Conservation (phyloP, 805 yeast species). For the Wickerhamiella bombiphila region DNA sequence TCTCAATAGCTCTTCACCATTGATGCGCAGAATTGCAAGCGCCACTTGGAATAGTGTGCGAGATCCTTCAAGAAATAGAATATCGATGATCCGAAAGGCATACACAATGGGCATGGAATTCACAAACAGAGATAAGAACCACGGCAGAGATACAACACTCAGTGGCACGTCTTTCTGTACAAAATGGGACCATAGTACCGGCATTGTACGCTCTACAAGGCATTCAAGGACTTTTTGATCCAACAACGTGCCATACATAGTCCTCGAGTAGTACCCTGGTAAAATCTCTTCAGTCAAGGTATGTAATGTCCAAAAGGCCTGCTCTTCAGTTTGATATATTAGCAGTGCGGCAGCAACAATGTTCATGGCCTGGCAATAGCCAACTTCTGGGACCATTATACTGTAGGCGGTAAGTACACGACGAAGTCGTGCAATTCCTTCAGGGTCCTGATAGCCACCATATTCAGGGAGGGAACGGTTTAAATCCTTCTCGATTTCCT, state of each 20-base stretch:
- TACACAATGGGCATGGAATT: conserved; percentile 89
- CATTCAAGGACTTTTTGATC: conserved; percentile 92
- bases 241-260: conserved; percentile 91
- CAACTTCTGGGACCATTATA: conserved; percentile 94
- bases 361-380: conserved; percentile 98
- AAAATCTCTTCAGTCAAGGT: conserved; percentile 69
- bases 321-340: conserved; percentile 76
- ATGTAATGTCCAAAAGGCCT: conserved; percentile 86
- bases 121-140: conserved; percentile 84
- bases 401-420: conserved; percentile 87
- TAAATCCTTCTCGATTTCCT: conserved; percentile 91
- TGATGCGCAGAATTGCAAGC: conserved; percentile 72
- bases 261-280: conserved; percentile 92
- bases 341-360: conserved; percentile 44
- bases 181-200: conserved; percentile 74
- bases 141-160: conserved; percentile 84
- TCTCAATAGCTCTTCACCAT: conserved; percentile 66
- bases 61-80: conserved; percentile 80
- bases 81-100: conserved; percentile 84
- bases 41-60: conserved; percentile 85
- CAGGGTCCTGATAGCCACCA: conserved; percentile 75
- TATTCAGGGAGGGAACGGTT: conserved; percentile 92
- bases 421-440: conserved; percentile 73
- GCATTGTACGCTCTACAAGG: conserved; percentile 79
- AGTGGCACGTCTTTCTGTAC: conserved; percentile 69